Evolutionary conservation across 116 monocot species (phyloP).

Genomic region (Posidonia oceanica): DNA sequence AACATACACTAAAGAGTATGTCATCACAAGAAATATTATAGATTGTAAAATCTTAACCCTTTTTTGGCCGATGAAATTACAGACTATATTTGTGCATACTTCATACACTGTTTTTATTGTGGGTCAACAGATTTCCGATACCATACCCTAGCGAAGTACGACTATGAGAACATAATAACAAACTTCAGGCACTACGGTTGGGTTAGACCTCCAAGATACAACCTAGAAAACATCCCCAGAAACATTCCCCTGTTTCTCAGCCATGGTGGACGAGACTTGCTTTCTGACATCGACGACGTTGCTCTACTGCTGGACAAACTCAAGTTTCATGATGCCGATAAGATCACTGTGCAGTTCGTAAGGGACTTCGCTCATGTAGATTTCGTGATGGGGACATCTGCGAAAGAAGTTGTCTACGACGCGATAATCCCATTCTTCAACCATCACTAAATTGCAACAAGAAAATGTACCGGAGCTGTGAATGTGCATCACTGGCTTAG

Average conservation of each 20-base stretch:
- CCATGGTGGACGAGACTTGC: conserved; percentile 70
- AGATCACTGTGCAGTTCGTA: conserved; percentile 44
- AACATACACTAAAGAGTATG: too few relatives aligned
- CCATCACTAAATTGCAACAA: neutral
- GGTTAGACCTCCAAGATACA: conserved; percentile 40
- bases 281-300: conserved; percentile 56
- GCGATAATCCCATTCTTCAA: conserved; percentile 43
- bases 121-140: conserved; percentile 38
- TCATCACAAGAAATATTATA: too few relatives aligned
- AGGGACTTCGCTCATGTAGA: conserved; percentile 62
- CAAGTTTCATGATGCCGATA: conserved; percentile 27
- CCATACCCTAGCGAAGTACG: conserved; percentile 44
- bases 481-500: too few relatives aligned
- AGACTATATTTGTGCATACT: too few relatives aligned
- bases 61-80: too few relatives aligned
- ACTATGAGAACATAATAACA: conserved; percentile 27
- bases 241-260: conserved; percentile 63
- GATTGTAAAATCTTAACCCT: too few relatives aligned
- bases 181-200: conserved; percentile 58
- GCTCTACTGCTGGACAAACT: conserved; percentile 38
- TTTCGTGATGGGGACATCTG: conserved; percentile 51
- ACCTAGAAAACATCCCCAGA: conserved; percentile 45
- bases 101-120: too few relatives aligned
- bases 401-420: conserved; percentile 49
- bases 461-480: too few relatives aligned